Evolutionary conservation across 139 green algal species (phyloP).

Genomic region (Chlamydomonas eustigma): DNA sequence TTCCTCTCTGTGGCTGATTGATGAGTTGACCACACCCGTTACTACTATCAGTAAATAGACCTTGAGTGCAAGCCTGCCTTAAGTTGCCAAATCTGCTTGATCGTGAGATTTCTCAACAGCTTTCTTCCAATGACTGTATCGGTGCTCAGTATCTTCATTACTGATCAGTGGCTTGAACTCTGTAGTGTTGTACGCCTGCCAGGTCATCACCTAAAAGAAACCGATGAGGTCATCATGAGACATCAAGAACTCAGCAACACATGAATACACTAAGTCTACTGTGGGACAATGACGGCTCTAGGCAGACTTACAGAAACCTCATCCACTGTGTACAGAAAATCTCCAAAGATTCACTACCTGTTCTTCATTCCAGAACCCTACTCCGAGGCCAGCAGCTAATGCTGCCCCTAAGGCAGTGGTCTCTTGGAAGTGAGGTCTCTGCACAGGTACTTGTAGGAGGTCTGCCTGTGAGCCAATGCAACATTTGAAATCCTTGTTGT

Average conservation of each 20-base stretch:
- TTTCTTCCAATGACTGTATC: slow-evolving; percentile 63
- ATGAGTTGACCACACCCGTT: too few relatives aligned
- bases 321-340: too few relatives aligned
- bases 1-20: too few relatives aligned
- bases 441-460: slow-evolving; percentile 71
- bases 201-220: background rate
- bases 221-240: background rate
- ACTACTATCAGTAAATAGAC: too few relatives aligned
- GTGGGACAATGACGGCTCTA: too few relatives aligned
- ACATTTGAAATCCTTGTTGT: too few relatives aligned
- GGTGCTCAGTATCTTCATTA: slow-evolving; percentile 26
- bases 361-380: slow-evolving; percentile 73
- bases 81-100: slow-evolving; percentile 49
- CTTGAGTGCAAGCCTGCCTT: too few relatives aligned
- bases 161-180: slow-evolving; percentile 1
- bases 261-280: background rate
- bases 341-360: slow-evolving; percentile 21
- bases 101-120: slow-evolving; percentile 64
- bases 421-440: slow-evolving; percentile 80
- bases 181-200: slow-evolving; percentile 6
- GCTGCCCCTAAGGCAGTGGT: slow-evolving; percentile 90
- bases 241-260: background rate
- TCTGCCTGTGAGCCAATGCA: slow-evolving; percentile 45
- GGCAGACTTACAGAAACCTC: too few relatives aligned
- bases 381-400: slow-evolving; percentile 81